Conservation (phyloP, 495 filamentous ascomycete species). For the Aspergillus heteromorphus region DNA sequence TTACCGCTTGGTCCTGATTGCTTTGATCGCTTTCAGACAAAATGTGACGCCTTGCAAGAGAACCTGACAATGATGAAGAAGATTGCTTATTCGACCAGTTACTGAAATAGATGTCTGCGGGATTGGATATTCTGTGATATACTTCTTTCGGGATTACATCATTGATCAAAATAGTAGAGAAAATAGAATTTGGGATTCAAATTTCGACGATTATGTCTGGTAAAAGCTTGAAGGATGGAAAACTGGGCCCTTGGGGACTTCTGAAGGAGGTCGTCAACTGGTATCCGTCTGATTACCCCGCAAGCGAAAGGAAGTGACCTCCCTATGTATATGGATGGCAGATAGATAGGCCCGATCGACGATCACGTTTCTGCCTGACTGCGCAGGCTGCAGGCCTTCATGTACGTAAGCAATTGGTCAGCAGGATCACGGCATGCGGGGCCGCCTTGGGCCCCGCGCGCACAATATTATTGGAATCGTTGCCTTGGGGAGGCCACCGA, state of each 20-base stretch:
- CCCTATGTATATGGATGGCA: too few relatives aligned
- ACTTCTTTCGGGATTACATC: too few relatives aligned
- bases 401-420: too few relatives aligned
- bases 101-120: background rate
- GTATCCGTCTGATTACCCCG: slow-evolving; percentile 40
- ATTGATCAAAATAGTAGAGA: too few relatives aligned
- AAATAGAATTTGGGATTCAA: background rate
- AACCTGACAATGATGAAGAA: background rate
- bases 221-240: slow-evolving; percentile 11
- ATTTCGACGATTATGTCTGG: slow-evolving; percentile 17
- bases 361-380: too few relatives aligned
- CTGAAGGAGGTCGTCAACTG: slow-evolving; percentile 46
- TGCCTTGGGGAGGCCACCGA: too few relatives aligned
- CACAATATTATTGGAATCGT: too few relatives aligned
- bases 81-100: background rate
- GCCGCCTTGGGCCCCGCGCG: too few relatives aligned
- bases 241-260: slow-evolving; percentile 20
- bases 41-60: background rate
- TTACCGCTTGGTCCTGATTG: background rate
- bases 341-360: too few relatives aligned
- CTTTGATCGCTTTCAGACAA: background rate
- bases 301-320: slow-evolving; percentile 37
- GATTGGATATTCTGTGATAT: background rate
- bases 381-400: too few relatives aligned
- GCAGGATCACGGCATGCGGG: too few relatives aligned